These are phyloP conservation scores for Syzygium grande DNA, from an alignment of 345 rosid species.

Conservation along the genomic window DNA sequence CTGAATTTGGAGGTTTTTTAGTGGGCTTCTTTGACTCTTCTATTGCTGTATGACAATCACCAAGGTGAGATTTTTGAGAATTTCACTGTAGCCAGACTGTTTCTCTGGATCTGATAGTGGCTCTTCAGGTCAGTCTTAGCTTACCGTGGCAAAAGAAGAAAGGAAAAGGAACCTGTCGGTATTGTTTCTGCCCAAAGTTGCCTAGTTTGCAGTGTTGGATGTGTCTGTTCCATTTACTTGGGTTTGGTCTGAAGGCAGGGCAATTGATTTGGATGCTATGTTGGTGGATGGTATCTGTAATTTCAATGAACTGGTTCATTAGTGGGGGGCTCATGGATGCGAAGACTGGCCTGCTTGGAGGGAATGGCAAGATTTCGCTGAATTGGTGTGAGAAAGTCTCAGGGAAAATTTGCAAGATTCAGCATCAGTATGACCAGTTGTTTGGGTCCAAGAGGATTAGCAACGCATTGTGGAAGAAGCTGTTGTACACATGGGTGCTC, in stretches of 20 bases:
- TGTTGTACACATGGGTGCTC: slow-evolving; percentile 55
- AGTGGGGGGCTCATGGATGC: slow-evolving; percentile 40
- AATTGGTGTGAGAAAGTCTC: slow-evolving; percentile 52
- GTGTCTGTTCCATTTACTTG: slow-evolving; percentile 65
- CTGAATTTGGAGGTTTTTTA: background rate
- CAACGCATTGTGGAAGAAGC: slow-evolving; percentile 56
- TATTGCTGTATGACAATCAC: background rate
- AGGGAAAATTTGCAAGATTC: slow-evolving; percentile 38
- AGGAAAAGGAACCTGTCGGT: background rate
- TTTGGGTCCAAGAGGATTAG: slow-evolving; percentile 49
- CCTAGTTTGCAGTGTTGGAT: slow-evolving; percentile 32
- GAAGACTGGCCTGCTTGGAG: slow-evolving; percentile 36
- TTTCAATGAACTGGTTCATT: slow-evolving; percentile 54
- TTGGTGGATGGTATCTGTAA: slow-evolving; percentile 56
- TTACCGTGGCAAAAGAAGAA: background rate
- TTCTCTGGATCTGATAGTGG: background rate
- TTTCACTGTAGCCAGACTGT: background rate
- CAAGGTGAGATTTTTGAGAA: background rate
- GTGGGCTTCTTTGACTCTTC: background rate
- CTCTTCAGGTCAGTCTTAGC: background rate
- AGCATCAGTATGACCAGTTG: slow-evolving; percentile 40
- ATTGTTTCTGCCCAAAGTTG: background rate
- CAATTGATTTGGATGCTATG: slow-evolving; percentile 75
- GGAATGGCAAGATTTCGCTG: slow-evolving; percentile 50
- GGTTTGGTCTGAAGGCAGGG: slow-evolving; percentile 78